A percentile compares a stretch with the other conserved stretches of the same genome.
These are phyloP conservation scores for Chondrostereum purpureum DNA, from an alignment of 1,284 basidiomycete genomes.

Conservation along the genomic window DNA sequence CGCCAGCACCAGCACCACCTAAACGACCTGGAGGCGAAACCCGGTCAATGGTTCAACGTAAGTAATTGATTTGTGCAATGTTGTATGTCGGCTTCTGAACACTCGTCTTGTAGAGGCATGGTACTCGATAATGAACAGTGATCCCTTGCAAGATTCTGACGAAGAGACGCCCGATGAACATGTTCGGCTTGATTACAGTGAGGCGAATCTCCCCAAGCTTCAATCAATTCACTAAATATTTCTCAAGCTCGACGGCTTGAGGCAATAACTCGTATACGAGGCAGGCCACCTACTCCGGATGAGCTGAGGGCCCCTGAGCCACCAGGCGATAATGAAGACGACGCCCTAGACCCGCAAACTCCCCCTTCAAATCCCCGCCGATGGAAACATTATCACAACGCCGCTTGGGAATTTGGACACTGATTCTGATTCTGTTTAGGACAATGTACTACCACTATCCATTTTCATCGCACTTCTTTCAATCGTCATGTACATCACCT, in stretches of 20 bases:
- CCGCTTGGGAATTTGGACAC: conserved; percentile 25
- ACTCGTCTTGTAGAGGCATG: conserved; percentile 37
- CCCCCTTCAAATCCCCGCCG: conserved; percentile 1
- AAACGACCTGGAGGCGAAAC: neutral
- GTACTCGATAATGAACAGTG: conserved; percentile 53
- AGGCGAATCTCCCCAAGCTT: conserved; percentile 16
- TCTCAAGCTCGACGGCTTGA: conserved; percentile 42
- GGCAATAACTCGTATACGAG: conserved; percentile 38
- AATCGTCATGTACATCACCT: no score
- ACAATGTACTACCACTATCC: no score
- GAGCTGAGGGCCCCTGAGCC: conserved; percentile 1
- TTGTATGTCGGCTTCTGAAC: neutral
- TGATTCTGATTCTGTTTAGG: neutral
- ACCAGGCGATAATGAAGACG: no score
- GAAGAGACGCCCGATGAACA: conserved; percentile 62
- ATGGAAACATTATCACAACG: neutral
- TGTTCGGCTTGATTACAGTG: conserved; percentile 58
- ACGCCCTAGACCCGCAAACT: no score
- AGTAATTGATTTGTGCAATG: neutral
- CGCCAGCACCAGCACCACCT: neutral
- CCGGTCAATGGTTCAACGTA: conserved; percentile 4
- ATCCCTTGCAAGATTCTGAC: conserved; percentile 67
- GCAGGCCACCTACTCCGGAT: conserved; percentile 34
- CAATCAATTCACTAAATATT: neutral
- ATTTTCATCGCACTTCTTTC: no score